Conservation (phyloP, 257 asterid species). For the Nicotiana tomentosiformis region DNA sequence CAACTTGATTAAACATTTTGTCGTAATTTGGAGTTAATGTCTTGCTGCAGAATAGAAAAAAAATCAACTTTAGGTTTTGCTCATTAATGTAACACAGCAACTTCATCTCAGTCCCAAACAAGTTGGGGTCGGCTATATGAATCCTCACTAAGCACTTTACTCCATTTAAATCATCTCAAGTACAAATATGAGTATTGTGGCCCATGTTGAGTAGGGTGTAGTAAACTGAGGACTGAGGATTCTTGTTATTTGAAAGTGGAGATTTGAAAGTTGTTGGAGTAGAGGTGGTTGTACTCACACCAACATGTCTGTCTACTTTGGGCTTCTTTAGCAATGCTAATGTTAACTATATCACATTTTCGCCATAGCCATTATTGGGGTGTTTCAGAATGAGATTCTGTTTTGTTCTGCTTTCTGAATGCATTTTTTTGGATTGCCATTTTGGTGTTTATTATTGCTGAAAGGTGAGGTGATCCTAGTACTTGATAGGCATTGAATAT, state of each 20-base stretch:
- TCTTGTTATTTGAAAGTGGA: too few relatives aligned
- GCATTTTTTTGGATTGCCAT: background rate
- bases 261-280: too few relatives aligned
- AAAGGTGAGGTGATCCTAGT: background rate
- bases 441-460: background rate
- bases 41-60: background rate
- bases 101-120: too few relatives aligned
- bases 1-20: background rate
- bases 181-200: too few relatives aligned
- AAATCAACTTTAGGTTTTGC: background rate
- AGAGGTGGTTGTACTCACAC: too few relatives aligned
- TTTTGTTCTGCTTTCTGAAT: too few relatives aligned
- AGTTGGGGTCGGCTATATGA: too few relatives aligned
- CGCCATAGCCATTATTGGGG: background rate
- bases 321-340: too few relatives aligned
- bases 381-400: background rate
- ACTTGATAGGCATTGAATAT: background rate
- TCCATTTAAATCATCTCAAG: too few relatives aligned
- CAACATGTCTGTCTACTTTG: background rate
- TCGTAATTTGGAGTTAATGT: background rate
- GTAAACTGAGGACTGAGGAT: background rate
- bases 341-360: too few relatives aligned
- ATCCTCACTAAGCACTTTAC: too few relatives aligned
- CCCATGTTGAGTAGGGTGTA: too few relatives aligned
- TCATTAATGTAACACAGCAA: background rate